Percentiles rank a stretch among this genome's conserved stretches.
These are phyloP conservation scores for Clonostachys rosea DNA, from an alignment of 2,329 filamentous ascomycete species.

Conservation along the genomic window DNA sequence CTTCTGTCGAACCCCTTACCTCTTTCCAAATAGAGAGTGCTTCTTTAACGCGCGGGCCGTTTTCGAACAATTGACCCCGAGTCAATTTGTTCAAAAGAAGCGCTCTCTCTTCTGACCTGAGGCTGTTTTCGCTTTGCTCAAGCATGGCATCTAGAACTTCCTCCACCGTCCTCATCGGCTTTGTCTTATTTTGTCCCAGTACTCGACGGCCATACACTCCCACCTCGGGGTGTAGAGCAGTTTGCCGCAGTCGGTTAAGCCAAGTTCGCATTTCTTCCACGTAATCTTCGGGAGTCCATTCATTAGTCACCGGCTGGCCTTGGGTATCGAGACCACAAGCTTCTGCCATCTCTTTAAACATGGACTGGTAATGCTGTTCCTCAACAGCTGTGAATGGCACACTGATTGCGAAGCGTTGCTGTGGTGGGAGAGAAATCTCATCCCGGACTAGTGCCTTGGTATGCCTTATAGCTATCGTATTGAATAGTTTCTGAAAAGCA, in stretches of 20 bases:
- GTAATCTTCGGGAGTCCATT: slow-evolving; percentile 62
- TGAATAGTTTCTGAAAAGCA: slow-evolving; percentile 66
- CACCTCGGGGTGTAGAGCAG: slow-evolving; percentile 81
- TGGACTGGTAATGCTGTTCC: slow-evolving; percentile 77
- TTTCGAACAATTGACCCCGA: slow-evolving; percentile 75
- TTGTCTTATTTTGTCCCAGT: slow-evolving; percentile 55
- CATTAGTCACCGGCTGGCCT: slow-evolving; percentile 55
- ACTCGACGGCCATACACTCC: slow-evolving; percentile 61
- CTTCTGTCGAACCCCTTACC: slow-evolving; percentile 41
- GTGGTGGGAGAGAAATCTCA: slow-evolving; percentile 74
- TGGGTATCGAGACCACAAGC: slow-evolving; percentile 60
- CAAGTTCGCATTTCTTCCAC: slow-evolving; percentile 74
- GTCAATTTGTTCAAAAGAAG: slow-evolving; percentile 60
- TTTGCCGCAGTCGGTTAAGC: slow-evolving; percentile 74
- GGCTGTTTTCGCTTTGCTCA: slow-evolving; percentile 67
- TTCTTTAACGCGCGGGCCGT: slow-evolving; percentile 61
- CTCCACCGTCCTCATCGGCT: slow-evolving; percentile 72
- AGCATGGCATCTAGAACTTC: slow-evolving; percentile 92
- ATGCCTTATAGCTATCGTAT: slow-evolving; percentile 72
- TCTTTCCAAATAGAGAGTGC: slow-evolving; percentile 68
- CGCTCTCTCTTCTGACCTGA: slow-evolving; percentile 65
- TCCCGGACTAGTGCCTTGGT: slow-evolving; percentile 77
- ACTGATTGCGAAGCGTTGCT: slow-evolving; percentile 82
- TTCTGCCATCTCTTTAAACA: slow-evolving; percentile 72
- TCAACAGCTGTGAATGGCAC: slow-evolving; percentile 89